Evolutionary conservation across 1,284 basidiomycete species (phyloP).

Genomic region (Ganoderma boninense): DNA sequence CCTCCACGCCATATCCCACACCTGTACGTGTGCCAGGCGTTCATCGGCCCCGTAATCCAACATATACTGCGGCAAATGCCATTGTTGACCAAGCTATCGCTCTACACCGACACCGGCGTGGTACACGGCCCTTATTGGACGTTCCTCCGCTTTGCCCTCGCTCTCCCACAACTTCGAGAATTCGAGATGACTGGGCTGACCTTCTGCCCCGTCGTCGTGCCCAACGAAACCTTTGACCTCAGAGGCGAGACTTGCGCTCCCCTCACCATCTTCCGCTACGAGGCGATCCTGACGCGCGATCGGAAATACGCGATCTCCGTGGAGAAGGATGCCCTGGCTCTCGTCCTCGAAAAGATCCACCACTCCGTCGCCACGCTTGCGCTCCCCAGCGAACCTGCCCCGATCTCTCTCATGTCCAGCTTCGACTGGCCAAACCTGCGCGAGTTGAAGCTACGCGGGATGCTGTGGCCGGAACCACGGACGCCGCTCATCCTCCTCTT

Average conservation of each 20-base stretch:
- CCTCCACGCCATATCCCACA: neutral
- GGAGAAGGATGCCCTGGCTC: neutral
- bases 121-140: neutral
- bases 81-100: neutral
- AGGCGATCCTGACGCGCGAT: neutral
- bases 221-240: neutral
- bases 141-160: neutral
- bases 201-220: neutral
- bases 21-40: neutral
- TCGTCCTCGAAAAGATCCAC: neutral
- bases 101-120: neutral
- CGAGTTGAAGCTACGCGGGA: neutral
- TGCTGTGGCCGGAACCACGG: neutral
- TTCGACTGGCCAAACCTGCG: neutral
- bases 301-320: neutral
- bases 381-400: neutral
- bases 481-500: neutral
- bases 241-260: neutral
- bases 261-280: neutral
- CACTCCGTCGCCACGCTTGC: neutral
- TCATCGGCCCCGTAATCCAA: neutral
- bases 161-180: neutral
- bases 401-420: neutral
- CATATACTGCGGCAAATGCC: neutral
- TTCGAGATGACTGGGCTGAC: neutral